These are phyloP conservation scores for Scutellaria minor DNA, from an alignment of 257 asterid genomes.

Conservation along the genomic window DNA sequence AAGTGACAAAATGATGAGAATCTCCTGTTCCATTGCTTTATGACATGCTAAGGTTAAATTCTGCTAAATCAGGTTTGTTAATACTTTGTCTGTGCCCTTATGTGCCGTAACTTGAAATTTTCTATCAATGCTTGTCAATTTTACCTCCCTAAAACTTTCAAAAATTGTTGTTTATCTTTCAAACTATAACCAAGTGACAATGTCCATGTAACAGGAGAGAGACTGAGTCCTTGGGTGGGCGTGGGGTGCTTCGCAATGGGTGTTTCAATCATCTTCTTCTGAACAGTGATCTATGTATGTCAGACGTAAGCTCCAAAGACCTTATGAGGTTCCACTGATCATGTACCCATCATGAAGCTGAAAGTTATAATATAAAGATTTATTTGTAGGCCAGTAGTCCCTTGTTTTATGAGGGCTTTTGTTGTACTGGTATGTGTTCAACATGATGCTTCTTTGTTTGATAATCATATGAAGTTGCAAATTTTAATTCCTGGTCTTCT, in stretches of 20 bases:
- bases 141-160: background rate
- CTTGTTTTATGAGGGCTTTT: conserved; percentile 8
- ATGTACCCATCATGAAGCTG: conserved; percentile 26
- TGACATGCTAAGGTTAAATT: background rate
- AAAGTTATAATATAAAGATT: conserved; percentile 17
- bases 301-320: conserved; percentile 31
- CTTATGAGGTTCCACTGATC: conserved; percentile 29
- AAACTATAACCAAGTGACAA: conserved; percentile 26
- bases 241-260: conserved; percentile 86
- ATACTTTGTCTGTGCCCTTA: background rate
- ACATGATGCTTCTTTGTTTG: conserved; percentile 6
- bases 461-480: conserved; percentile 11
- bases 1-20: conserved; percentile 12
- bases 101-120: background rate
- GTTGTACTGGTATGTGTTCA: conserved; percentile 12
- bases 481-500: background rate
- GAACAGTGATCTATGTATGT: conserved; percentile 37
- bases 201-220: conserved; percentile 63
- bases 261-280: conserved; percentile 82
- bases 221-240: conserved; percentile 95
- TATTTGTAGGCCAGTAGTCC: background rate
- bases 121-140: conserved; percentile 22
- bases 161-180: background rate
- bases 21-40: background rate
- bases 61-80: conserved; percentile 13